A percentile compares a stretch with the other conserved stretches of the same genome.
These are phyloP conservation scores for Avena insularis DNA, from an alignment of 176 grass and related monocot genomes.

Conservation along the genomic window DNA sequence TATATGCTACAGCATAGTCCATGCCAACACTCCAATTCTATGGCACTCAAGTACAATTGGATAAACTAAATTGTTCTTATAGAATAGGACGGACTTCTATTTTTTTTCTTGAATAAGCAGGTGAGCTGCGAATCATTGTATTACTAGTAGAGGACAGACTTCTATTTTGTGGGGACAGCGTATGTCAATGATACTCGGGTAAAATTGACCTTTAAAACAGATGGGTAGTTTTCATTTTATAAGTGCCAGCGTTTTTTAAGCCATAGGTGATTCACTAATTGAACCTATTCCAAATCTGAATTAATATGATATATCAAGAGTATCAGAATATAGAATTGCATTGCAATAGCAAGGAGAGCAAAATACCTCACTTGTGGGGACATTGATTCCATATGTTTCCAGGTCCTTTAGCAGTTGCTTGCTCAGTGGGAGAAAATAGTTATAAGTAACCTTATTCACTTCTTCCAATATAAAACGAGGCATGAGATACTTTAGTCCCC, in stretches of 20 bases:
- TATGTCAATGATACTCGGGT: not conserved
- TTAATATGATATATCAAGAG: not conserved
- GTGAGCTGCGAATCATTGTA: too few species aligned
- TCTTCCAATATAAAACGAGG: slow-evolving; percentile 3
- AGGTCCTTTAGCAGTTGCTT: not conserved
- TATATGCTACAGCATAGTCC: not conserved
- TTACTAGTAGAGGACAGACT: too few species aligned
- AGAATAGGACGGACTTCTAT: not conserved
- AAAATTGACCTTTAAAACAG: not conserved
- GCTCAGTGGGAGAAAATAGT: not conserved
- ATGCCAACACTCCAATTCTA: not conserved
- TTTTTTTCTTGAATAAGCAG: not conserved
- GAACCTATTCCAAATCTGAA: not conserved
- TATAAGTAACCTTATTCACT: not conserved
- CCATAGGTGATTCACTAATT: too few species aligned
- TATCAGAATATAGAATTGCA: not conserved
- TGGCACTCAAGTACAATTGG: not conserved
- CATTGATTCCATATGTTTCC: not conserved
- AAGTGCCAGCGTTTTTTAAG: too few species aligned
- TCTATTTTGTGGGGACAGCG: too few species aligned
- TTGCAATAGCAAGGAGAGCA: not conserved
- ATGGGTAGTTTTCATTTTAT: not conserved
- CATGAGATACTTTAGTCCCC: slow-evolving; percentile 24
- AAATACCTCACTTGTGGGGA: not conserved
- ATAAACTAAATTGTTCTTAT: not conserved